Conservation (phyloP, 2,329 filamentous ascomycete species). For the Colletotrichum tropicicola region DNA sequence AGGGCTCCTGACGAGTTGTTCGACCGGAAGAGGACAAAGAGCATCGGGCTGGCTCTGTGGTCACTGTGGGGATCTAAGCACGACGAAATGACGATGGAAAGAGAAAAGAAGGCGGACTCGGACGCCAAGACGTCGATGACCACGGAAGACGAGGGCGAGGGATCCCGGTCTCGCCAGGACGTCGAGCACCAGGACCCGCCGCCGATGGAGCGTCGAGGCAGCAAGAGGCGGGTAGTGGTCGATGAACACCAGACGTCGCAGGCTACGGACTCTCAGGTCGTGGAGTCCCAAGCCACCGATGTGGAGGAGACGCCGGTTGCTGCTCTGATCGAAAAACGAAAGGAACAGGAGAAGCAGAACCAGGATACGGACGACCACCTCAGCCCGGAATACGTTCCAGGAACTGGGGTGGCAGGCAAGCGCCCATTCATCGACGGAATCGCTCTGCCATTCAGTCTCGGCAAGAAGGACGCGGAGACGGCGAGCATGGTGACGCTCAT, state of each 20-base stretch:
- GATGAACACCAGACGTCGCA: slow-evolving; percentile 58
- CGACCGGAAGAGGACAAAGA: slow-evolving; percentile 69
- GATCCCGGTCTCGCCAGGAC: slow-evolving; percentile 51
- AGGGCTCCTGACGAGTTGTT: slow-evolving; percentile 55
- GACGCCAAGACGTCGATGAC: slow-evolving; percentile 40
- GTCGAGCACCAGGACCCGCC: slow-evolving; percentile 47
- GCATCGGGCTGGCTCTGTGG: slow-evolving; percentile 84
- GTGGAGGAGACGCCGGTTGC: slow-evolving; percentile 53
- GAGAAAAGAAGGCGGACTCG: slow-evolving; percentile 61
- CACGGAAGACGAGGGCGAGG: slow-evolving; percentile 51
- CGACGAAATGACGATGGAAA: slow-evolving; percentile 76
- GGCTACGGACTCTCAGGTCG: slow-evolving; percentile 29
- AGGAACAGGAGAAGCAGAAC: slow-evolving; percentile 41
- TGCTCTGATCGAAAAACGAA: slow-evolving; percentile 52
- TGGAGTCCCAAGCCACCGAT: slow-evolving; percentile 25
- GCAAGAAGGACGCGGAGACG: slow-evolving; percentile 65
- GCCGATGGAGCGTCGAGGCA: slow-evolving; percentile 47
- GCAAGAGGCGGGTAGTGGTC: slow-evolving; percentile 55
- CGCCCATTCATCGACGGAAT: slow-evolving; percentile 74
- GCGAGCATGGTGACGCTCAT: slow-evolving; percentile 76
- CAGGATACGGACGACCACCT: slow-evolving; percentile 45
- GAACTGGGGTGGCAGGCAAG: slow-evolving; percentile 65
- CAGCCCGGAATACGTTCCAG: slow-evolving; percentile 51
- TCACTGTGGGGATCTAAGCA: slow-evolving; percentile 89
- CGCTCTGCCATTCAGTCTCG: slow-evolving; percentile 77